Base-by-base conservation (phyloP, 2,329 filamentous ascomycete genomes). In the Hymenoscyphus scutula region DNA sequence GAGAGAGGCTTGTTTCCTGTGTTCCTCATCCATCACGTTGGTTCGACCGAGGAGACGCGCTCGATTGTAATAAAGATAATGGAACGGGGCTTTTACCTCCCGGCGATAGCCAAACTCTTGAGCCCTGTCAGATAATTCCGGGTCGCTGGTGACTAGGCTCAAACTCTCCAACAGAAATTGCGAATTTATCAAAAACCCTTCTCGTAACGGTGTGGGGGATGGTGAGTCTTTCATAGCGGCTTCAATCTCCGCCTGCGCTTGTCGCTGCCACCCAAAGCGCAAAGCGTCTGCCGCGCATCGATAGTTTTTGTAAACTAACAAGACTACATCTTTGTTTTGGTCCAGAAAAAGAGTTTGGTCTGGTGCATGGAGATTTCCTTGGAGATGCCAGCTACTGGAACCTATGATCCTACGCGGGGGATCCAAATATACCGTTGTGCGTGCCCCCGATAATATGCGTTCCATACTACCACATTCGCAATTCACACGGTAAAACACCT, bases 241-340 rank as follows among this genome's bases (percentile, higher is more conserved):
- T n/a, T n/a, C n/a, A n/a, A n/a, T n/a, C n/a, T n/a, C n/a, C n/a
- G n/a, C n/a, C 56, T 30, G 13, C 2, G 23, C 2, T 27, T 41
- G 23, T 34, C 19, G 19, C 17, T 13, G 32, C 25, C n/a, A 13
- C 27, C 25, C 19, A 29, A 29, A 27, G 27, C 25, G 23, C 19
- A 15, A 34, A 51, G 17, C 45, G 23, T 51, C 45, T 1, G 17
- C n/a, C 1, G 5, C 17, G n/a, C 56, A 51, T 2, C 38, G 23
- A 32, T 58, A 58, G 3, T 58, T 13, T 29, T 45, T 58, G 15
- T 45, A 58, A 7, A 48, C 19, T 2, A 58, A 7, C 13, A 58
- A 32, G 8, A 23, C 32, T 1, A 58, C 30, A n/a, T 37, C 34
- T 11, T 58, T 45, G 23, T 58, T 51, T 45, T 19, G 8, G 5